Base-by-base conservation (phyloP, 208 protist genomes). In the Leishmania tropica region DNA sequence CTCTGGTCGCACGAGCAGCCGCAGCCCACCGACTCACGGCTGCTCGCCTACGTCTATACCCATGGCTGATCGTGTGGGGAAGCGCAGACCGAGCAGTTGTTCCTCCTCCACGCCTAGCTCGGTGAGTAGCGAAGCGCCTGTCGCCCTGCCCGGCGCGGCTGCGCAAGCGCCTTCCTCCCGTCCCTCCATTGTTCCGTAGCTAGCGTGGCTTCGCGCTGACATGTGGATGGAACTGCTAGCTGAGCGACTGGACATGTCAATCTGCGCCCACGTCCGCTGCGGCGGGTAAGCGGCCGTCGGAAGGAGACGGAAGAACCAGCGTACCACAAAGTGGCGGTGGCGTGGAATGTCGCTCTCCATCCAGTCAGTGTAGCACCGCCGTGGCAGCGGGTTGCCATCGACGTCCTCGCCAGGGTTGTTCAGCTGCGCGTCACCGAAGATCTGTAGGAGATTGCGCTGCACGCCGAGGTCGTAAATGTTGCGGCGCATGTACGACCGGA, bases 381-480 rank as follows among this genome's bases (percentile, higher is more conserved):
- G 40, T 35, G 79, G 73, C 71, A 79, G 56, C 48, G 84, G 47
- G 17, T 72, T 54, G 28, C 70, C 78, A 5, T 64, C 8, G 11
- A 62, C 58, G 37, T 83, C 70, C 48, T 21, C 45, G 19, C 73
- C 78, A 40, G 73, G 42, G 40, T 79, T 8, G 31, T 10, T 51
- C 35, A 89, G 80, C 73, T 82, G 37, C 4, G 89, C 95, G 78
- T 98, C 95, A 53, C 95, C 95, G 79, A 98, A 98, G 24, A 98
- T 87, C 67, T 96, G 93, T 47, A 96, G 81, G 3, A 98, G 84
- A 77, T 95, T 95, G 35, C 89, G 81, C 64, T 84, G 81, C 37
- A 98, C 90, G 19, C 95, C 95, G 24, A 98, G 72, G 76, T 98
- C 95, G 80, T 94, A 98, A 31, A 92, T 82, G 71, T 96, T 98